Conservation (phyloP, 106 monocot genomes). For the Agapanthus africanus region DNA sequence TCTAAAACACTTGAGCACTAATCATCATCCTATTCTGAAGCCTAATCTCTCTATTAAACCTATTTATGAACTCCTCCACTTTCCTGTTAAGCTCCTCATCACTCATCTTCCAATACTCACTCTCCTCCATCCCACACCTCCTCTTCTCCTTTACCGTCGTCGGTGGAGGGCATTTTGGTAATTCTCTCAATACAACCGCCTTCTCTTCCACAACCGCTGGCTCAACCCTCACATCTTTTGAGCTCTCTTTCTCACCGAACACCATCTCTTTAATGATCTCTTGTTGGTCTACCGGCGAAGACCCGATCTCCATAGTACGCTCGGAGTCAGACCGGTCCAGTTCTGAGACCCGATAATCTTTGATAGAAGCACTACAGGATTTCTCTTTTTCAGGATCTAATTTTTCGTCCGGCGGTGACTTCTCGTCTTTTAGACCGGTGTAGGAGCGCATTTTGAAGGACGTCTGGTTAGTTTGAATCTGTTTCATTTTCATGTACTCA, state of each 20-base stretch:
- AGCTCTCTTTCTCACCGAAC: neutral
- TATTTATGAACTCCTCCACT: constrained; percentile 75
- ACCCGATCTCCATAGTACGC: too few relatives aligned
- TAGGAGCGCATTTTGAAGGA: too few relatives aligned
- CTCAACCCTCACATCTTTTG: neutral
- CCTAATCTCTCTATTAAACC: constrained; percentile 51
- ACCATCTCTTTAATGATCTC: too few relatives aligned
- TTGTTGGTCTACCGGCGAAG: too few relatives aligned
- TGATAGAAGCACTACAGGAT: too few relatives aligned
- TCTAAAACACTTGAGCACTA: too few relatives aligned
- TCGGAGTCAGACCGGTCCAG: too few relatives aligned
- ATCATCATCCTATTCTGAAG: constrained; percentile 20
- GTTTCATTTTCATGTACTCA: constrained; percentile 13
- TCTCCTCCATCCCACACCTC: constrained; percentile 14
- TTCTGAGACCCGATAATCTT: too few relatives aligned
- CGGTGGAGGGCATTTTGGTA: neutral
- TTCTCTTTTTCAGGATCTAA: too few relatives aligned
- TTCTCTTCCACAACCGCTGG: too few relatives aligned
- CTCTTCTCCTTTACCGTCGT: constrained; percentile 19
- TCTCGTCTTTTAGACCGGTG: too few relatives aligned
- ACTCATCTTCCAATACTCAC: constrained; percentile 38
- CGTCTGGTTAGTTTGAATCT: neutral
- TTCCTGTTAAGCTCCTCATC: constrained; percentile 71
- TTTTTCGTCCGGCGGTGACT: too few relatives aligned
- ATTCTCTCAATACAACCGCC: neutral